Evolutionary conservation across 2,329 filamentous ascomycete genomes (phyloP).

Genomic region (Peltaster fructicola): DNA sequence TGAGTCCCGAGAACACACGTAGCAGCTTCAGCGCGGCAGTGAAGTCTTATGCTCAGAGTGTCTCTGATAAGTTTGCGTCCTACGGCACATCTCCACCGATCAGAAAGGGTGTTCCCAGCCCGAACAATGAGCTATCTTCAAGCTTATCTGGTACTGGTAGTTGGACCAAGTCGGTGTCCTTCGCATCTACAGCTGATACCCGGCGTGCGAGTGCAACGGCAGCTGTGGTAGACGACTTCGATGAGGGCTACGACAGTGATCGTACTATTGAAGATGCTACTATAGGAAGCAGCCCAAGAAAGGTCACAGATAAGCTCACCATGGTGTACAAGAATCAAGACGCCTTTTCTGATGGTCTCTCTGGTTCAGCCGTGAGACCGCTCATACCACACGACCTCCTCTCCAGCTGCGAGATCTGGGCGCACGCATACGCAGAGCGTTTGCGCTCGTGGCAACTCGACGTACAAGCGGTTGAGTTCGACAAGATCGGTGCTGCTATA

Average conservation of each 20-base stretch:
- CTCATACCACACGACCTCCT: conserved; percentile 29
- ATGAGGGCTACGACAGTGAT: conserved; percentile 17
- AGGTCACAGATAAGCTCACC: conserved; percentile 22
- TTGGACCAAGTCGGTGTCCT: conserved; percentile 25
- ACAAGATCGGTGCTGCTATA: conserved; percentile 32
- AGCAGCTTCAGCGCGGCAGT: conserved; percentile 18
- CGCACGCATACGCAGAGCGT: conserved; percentile 38
- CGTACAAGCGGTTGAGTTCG: conserved; percentile 37
- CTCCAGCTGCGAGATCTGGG: conserved; percentile 33
- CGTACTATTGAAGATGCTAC: conserved; percentile 20
- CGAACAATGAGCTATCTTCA: conserved; percentile 13
- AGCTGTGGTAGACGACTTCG: conserved; percentile 9
- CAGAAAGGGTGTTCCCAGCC: conserved; percentile 11
- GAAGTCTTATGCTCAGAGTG: conserved; percentile 18
- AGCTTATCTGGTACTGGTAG: conserved; percentile 21
- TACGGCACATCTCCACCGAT: conserved; percentile 17
- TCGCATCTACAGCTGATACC: conserved; percentile 18
- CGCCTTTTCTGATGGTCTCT: conserved; percentile 34
- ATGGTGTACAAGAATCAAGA: conserved; percentile 38
- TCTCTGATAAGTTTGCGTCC: conserved; percentile 15
- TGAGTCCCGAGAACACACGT: conserved; percentile 16
- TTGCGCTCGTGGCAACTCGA: conserved; percentile 41
- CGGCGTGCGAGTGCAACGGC: conserved; percentile 15
- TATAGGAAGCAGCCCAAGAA: conserved; percentile 17
- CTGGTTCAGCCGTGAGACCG: conserved; percentile 25